Evolutionary conservation across 805 yeast genomes (phyloP), one percentile per base, ranked within the genome.

Genomic region (Candida patagonica): DNA sequence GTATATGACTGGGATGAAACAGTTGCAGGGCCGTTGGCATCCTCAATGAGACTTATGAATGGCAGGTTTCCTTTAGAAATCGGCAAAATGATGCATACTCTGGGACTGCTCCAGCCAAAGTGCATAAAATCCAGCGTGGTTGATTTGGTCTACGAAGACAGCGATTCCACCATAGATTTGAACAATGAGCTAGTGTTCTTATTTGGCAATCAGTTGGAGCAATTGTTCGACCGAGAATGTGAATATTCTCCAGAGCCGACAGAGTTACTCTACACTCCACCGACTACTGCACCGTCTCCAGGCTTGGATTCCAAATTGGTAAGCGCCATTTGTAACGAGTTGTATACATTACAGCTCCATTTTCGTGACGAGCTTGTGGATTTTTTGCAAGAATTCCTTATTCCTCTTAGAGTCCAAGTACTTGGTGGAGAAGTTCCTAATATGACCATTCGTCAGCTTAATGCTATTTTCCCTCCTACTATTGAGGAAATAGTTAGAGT

Each of bases 231-330:
- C 53, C 95, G 96, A 1, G 61, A 87, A 40, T 70, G 84, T 4
- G 96, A 88, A 59, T 89, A 89, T 56, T 83, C 94, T 0, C 97
- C 96, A 0, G 96, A 89, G 58, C 76, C 79, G 23, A 75, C 94
- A 27, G 89, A 81, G 45, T 67, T 71, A 42, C 67, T 73, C 2
- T 88, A 89, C 55, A 66, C 59, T 37, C 76, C 85, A 0, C 94
- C 94, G 2, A 29, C 48, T 12, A 37, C 26, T 41, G 39, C 31
- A 46, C 35, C 6, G 31, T 39, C 2, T 13, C 23, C 19, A 6
- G n/a, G 41, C 27, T 16, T 46, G 40, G 67, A 66, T 42, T 62
- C 64, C 12, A 56, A 54, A n/a, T 48, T 46, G 9, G 60, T 78
- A 1, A 64, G 60, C 24, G 65, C 79, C 0, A 71, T 86, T 2